These are phyloP conservation scores for Pseudopyricularia cyperi DNA, from an alignment of 2,329 filamentous ascomycete genomes.

Conservation along the genomic window DNA sequence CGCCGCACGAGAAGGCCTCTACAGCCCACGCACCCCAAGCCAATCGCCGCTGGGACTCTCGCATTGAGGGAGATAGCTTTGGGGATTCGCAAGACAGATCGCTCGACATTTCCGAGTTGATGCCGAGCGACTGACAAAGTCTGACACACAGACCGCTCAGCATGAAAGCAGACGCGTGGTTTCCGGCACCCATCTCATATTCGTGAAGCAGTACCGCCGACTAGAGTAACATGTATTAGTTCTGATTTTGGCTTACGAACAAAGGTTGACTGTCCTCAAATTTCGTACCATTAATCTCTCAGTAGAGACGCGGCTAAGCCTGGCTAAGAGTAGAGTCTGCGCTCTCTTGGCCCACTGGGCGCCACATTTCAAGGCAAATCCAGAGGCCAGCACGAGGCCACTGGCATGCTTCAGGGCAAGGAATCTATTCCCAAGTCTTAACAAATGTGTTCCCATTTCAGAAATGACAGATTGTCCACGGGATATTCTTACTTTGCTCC, in stretches of 20 bases:
- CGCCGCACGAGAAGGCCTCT: constrained; percentile 7
- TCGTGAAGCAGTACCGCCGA: constrained; percentile 8
- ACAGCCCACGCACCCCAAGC: constrained; percentile 9
- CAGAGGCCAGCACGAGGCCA: not conserved
- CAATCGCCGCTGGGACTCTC: constrained; percentile 7
- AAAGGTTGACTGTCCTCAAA: no score
- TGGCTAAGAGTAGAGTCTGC: constrained; percentile 3
- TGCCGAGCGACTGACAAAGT: constrained; percentile 29
- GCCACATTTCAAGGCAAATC: constrained; percentile 4
- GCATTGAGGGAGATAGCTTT: constrained; percentile 2
- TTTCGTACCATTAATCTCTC: constrained; percentile 6
- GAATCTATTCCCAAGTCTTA: not conserved
- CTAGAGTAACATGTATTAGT: not conserved
- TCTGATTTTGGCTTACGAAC: no score
- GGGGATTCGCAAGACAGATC: constrained; percentile 1
- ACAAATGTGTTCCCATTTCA: not conserved
- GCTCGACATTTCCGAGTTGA: constrained; percentile 18
- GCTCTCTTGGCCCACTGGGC: constrained; percentile 8
- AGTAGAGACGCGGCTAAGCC: constrained; percentile 4
- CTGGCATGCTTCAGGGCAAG: constrained; percentile 2
- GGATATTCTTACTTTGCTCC: constrained; percentile 7
- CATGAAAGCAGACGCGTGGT: constrained; percentile 7
- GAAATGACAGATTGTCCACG: not conserved
- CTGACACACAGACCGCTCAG: constrained; percentile 20
- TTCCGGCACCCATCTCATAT: constrained; percentile 6